A percentile compares a stretch with the other conserved stretches of the same genome.
These are phyloP conservation scores for Sparassis latifolia DNA, from an alignment of 1,284 basidiomycete genomes.

Conservation along the genomic window DNA sequence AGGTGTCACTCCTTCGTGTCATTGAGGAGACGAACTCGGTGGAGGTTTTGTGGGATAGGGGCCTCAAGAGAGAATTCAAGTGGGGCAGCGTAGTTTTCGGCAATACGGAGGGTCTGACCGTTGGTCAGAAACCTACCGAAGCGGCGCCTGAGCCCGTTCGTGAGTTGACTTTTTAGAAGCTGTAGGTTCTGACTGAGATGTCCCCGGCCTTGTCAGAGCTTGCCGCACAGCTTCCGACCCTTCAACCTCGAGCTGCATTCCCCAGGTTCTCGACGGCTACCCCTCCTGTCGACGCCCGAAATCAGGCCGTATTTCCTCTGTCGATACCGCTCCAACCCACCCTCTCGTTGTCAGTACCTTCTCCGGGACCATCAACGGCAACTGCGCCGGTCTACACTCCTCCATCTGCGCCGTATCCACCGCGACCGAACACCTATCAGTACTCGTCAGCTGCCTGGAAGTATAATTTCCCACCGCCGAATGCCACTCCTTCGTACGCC, in stretches of 20 bases:
- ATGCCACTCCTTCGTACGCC: constrained; percentile 2
- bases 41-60: constrained; percentile 76
- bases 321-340: not conserved
- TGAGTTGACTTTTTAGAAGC: constrained; percentile 20
- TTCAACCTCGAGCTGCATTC: constrained; percentile 8
- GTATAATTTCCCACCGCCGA: constrained; percentile 18
- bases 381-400: not conserved
- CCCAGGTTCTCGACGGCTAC: not conserved
- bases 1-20: constrained; percentile 68
- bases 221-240: not conserved
- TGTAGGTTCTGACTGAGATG: not conserved
- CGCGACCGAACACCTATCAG: constrained; percentile 12
- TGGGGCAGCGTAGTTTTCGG: constrained; percentile 75
- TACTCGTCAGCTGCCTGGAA: constrained; percentile 27
- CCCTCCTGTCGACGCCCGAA: not conserved
- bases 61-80: constrained; percentile 65
- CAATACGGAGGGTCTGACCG: constrained; percentile 32
- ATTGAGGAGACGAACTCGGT: constrained; percentile 62
- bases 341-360: not conserved
- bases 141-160: constrained; percentile 31
- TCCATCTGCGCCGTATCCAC: not conserved
- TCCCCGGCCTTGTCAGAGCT: not conserved
- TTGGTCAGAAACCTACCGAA: constrained; percentile 60
- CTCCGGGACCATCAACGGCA: constrained; percentile 4
- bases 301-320: not conserved